Evolutionary conservation across 805 yeast species (phyloP).

Genomic region (Yueomyces sinensis): DNA sequence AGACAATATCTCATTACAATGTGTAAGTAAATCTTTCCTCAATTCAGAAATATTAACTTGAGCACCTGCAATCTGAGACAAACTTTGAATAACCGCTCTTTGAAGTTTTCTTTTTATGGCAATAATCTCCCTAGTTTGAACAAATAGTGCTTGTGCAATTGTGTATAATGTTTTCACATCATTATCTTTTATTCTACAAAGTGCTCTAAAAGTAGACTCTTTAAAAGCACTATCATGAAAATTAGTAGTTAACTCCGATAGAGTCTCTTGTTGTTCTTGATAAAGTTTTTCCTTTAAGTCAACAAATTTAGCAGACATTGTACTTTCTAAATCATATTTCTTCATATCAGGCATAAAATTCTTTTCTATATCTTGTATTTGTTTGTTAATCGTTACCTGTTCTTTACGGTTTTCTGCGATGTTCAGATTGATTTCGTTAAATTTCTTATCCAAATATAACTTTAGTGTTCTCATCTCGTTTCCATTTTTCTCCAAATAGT

Average conservation of each 20-base stretch:
- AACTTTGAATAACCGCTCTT: constrained; percentile 15
- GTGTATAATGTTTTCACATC: constrained; percentile 11
- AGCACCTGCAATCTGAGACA: constrained; percentile 24
- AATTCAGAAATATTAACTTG: constrained; percentile 27
- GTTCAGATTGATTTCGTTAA: constrained; percentile 9
- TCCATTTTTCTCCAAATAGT: constrained; percentile 1
- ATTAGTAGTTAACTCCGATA: too few relatives aligned
- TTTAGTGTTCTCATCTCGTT: constrained; percentile 6
- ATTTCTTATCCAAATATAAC: constrained; percentile 5
- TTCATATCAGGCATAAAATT: constrained; percentile 5
- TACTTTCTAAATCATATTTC: constrained; percentile 13
- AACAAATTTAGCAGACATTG: constrained; percentile 16
- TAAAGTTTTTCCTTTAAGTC: too few relatives aligned
- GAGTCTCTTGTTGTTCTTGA: constrained; percentile 6
- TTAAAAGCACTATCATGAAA: too few relatives aligned
- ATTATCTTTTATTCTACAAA: too few relatives aligned
- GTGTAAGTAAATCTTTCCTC: constrained; percentile 20
- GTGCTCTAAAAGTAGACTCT: too few relatives aligned
- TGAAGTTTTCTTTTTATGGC: constrained; percentile 25
- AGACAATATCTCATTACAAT: constrained; percentile 21
- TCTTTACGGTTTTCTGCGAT: constrained; percentile 8
- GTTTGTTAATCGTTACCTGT: constrained; percentile 4
- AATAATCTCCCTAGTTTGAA: constrained; percentile 12
- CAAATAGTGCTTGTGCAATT: constrained; percentile 17
- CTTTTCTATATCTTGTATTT: constrained; percentile 3